These are phyloP conservation scores for Aethionema arabicum DNA, from an alignment of 345 rosid species.

Conservation along the genomic window DNA sequence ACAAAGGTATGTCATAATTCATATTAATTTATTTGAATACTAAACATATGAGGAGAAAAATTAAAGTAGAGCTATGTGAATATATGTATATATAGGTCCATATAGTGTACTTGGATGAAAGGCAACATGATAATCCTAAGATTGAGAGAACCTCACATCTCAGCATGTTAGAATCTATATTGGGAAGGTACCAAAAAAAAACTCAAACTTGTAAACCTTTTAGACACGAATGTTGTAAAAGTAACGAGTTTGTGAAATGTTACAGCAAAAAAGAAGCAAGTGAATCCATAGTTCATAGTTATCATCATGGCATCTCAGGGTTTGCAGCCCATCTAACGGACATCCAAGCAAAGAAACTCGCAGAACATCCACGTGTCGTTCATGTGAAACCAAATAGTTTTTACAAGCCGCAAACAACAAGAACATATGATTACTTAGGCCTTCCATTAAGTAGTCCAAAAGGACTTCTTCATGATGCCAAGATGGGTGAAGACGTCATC, in stretches of 20 bases:
- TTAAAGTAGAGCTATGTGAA: background rate
- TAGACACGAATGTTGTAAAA: background rate
- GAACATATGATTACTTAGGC: slow-evolving; percentile 65
- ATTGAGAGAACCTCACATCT: slow-evolving; percentile 52
- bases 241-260: background rate
- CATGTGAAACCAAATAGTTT: slow-evolving; percentile 50
- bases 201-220: background rate
- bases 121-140: slow-evolving; percentile 44
- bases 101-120: slow-evolving; percentile 58
- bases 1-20: slow-evolving; percentile 15
- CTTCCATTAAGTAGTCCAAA: slow-evolving; percentile 39
- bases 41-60: background rate
- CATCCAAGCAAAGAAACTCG: slow-evolving; percentile 45
- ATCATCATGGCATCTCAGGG: slow-evolving; percentile 69
- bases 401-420: slow-evolving; percentile 55
- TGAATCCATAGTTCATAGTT: slow-evolving; percentile 55
- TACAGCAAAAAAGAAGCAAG: slow-evolving; percentile 52
- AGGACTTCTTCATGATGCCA: slow-evolving; percentile 42
- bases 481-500: slow-evolving; percentile 64
- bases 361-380: slow-evolving; percentile 54
- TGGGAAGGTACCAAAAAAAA: slow-evolving; percentile 55
- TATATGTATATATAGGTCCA: slow-evolving; percentile 41
- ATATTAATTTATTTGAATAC: background rate
- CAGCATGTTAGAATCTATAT: slow-evolving; percentile 51
- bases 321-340: slow-evolving; percentile 74